phyloP scores from a whole-genome alignment of 2,329 filamentous ascomycete species.

The Calonectria montana region DNA sequence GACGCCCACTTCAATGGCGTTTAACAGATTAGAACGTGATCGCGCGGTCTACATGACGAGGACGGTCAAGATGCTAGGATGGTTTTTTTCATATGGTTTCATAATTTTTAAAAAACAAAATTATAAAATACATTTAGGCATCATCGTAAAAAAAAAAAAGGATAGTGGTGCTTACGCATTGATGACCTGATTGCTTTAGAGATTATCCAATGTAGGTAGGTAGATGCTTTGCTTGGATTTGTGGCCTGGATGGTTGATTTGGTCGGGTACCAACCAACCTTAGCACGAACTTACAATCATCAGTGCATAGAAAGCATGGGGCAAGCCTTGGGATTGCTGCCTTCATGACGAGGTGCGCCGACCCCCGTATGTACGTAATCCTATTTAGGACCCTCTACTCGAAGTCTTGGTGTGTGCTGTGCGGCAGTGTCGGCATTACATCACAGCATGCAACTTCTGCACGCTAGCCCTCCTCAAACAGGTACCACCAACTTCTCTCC shows the following conservation, averaged over 20 bases:
- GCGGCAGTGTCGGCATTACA: slow-evolving; percentile 21
- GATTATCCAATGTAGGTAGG: neutral
- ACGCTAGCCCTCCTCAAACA: neutral
- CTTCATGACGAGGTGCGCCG: neutral
- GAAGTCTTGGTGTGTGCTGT: neutral
- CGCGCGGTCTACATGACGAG: neutral
- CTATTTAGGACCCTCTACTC: neutral
- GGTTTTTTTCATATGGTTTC: neutral
- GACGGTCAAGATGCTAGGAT: neutral
- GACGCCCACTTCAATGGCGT: neutral
- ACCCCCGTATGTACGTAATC: neutral
- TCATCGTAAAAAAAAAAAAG: neutral
- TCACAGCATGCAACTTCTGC: slow-evolving; percentile 7
- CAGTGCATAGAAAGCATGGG: neutral
- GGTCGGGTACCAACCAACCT: neutral
- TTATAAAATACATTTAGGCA: neutral
- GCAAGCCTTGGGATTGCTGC: neutral
- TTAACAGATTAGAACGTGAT: neutral
- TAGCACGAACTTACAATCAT: neutral
- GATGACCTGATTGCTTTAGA: neutral
- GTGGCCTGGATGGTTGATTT: neutral
- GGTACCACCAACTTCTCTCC: neutral
- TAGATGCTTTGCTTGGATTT: neutral
- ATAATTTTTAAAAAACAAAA: too few species aligned
- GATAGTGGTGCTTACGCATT: neutral